A percentile compares a stretch with the other conserved stretches of the same genome.
These are phyloP conservation scores for Melampsora americana DNA, from an alignment of 1,284 basidiomycete species.

Conservation along the genomic window DNA sequence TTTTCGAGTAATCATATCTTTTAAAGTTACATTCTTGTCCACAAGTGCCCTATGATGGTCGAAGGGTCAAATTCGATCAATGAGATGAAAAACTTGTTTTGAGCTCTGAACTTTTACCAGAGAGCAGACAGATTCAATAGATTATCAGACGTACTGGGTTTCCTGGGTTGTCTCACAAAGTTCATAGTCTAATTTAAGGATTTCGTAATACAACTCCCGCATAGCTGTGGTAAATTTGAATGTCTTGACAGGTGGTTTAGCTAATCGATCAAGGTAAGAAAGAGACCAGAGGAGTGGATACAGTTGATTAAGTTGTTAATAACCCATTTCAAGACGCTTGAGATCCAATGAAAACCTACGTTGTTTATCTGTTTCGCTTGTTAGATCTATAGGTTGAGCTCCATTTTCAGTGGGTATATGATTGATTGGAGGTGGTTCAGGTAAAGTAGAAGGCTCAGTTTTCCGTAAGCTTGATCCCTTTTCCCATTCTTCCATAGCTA, in stretches of 20 bases:
- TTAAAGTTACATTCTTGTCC: constrained; percentile 36
- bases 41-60: constrained; percentile 20
- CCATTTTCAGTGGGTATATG: too few relatives aligned
- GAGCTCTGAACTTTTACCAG: not conserved
- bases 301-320: not conserved
- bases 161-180: constrained; percentile 32
- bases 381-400: too few relatives aligned
- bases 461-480: not conserved
- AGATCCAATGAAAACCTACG: too few relatives aligned
- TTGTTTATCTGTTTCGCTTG: too few relatives aligned
- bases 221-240: constrained; percentile 23
- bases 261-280: not conserved
- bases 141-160: constrained; percentile 29
- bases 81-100: not conserved
- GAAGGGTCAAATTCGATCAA: not conserved
- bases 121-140: not conserved
- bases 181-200: constrained; percentile 37
- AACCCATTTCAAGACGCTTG: too few relatives aligned
- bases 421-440: too few relatives aligned
- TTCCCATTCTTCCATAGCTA: not conserved
- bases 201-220: constrained; percentile 35
- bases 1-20: constrained; percentile 35
- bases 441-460: not conserved
- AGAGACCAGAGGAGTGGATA: not conserved
- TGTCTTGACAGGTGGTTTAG: constrained; percentile 23